A percentile compares a stretch with the other conserved stretches of the same genome.
phyloP scores from a whole-genome alignment of 768 basidiomycete species.

The Boletus patriciae region DNA sequence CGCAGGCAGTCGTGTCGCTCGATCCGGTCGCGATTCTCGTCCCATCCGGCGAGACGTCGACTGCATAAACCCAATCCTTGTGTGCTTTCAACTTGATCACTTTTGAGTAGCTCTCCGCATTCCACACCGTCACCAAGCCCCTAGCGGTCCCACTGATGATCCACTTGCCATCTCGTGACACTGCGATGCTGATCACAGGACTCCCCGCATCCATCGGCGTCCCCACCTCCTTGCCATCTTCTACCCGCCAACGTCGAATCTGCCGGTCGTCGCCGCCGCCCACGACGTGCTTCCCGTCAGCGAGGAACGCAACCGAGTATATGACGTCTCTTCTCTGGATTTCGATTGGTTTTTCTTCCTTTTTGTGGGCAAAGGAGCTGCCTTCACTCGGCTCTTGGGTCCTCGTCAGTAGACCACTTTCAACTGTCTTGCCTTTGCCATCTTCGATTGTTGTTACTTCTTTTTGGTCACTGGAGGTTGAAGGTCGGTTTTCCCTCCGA shows the following conservation, averaged over 20 bases:
- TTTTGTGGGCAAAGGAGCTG: no score
- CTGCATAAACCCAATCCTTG: background rate
- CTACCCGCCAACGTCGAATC: background rate
- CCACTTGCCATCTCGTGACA: background rate
- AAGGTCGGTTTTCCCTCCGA: background rate
- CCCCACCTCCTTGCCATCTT: background rate
- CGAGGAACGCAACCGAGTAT: background rate
- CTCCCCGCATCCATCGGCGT: no score
- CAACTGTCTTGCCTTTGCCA: background rate
- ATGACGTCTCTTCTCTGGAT: background rate
- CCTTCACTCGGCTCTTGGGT: background rate
- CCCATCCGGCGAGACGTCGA: constrained; percentile 7
- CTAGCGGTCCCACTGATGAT: background rate
- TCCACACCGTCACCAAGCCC: background rate
- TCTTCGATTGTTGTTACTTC: no score
- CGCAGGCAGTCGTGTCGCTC: background rate
- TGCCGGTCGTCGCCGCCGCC: background rate
- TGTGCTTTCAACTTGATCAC: background rate
- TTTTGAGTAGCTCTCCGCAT: background rate
- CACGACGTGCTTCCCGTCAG: background rate
- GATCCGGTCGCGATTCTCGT: constrained; percentile 1
- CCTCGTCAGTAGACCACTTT: background rate
- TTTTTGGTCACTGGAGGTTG: background rate
- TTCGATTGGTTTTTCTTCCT: background rate
- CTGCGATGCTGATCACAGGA: background rate